Evolutionary conservation across 2,329 filamentous ascomycete species (phyloP).

Genomic region (Colletotrichum sp.): DNA sequence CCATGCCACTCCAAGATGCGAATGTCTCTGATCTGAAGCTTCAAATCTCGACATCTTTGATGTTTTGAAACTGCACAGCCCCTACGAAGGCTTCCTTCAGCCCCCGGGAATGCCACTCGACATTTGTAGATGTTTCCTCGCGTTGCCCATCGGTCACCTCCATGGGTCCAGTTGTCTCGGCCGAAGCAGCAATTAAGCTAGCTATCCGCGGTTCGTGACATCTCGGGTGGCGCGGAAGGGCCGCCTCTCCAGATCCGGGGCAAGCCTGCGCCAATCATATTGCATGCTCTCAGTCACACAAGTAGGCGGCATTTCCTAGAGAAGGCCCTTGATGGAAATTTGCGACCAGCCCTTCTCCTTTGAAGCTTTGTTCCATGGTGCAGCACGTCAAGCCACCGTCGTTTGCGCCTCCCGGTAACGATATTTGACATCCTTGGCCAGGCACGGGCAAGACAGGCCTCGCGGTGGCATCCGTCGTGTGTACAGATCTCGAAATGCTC

Average conservation of each 20-base stretch:
- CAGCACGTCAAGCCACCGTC: slow-evolving; percentile 2
- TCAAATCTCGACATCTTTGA: background rate
- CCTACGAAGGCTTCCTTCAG: background rate
- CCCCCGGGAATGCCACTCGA: background rate
- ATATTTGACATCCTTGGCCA: background rate
- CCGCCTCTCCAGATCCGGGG: background rate
- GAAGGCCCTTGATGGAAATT: background rate
- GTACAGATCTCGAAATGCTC: background rate
- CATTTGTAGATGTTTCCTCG: background rate
- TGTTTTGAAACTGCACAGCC: background rate
- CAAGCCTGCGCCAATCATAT: background rate
- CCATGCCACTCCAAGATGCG: background rate
- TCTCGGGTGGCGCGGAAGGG: background rate
- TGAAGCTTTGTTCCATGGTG: background rate
- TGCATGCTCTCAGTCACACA: background rate
- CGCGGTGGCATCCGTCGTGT: background rate
- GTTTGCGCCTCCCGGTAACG: background rate
- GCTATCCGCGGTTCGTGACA: background rate
- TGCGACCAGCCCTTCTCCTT: background rate
- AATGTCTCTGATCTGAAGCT: background rate
- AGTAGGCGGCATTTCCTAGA: background rate
- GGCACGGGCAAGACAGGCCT: background rate
- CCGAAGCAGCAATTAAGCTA: background rate
- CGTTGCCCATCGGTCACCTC: background rate
- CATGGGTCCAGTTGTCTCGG: background rate